Evolutionary conservation across 176 grass and related monocot genomes (phyloP), one percentile per base, ranked within the genome.

Genomic region (Zea luxurians): DNA sequence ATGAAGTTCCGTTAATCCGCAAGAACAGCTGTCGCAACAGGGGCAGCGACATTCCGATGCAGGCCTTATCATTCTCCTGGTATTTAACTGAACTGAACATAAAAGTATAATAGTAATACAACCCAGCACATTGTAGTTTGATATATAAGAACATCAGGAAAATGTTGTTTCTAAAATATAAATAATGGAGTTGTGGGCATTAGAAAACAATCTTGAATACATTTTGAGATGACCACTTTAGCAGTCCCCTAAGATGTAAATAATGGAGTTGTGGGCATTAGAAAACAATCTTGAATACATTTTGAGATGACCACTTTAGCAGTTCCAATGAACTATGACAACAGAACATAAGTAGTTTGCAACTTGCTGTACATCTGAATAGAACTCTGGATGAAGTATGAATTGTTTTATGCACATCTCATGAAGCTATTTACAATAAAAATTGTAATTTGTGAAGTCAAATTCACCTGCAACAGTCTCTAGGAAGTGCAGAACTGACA

Each of bases 401-500:
- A 42, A 21, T 16, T 54, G 10, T 37, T 42, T 18, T 40, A n/a
- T 41, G 4, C 8, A 47, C 7, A 16, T 4, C 11, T 13, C 38
- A 36, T 17, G 58, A 43, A 58, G 35, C 8, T 73, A 38, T n/a
- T 6, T 54, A 37, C 36, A 17, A 6, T 20, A 41, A 9, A 12
- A 42, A 34, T n/a, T 18, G 6, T 58, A 58, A 58, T 58, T 18
- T 43, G 38, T 54, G 7, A 61, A 37, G 11, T 13, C 40, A 42
- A 60, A 13, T 68, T 42, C 12, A 37, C 0, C n/a, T 48, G 11
- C 7, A 61, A 70, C 18, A 9, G 15, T 47, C 43, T 12, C 20
- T 49, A 49, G 2, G 47, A 49, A 71, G 12, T 71, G 15, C 2
- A 1, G 1, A 49, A 68, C 81, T 84, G 61, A 83, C 10, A 58